These are phyloP conservation scores for Urostyla sp. DNA, from an alignment of 73 alveolate genomes.

Conservation along the genomic window DNA sequence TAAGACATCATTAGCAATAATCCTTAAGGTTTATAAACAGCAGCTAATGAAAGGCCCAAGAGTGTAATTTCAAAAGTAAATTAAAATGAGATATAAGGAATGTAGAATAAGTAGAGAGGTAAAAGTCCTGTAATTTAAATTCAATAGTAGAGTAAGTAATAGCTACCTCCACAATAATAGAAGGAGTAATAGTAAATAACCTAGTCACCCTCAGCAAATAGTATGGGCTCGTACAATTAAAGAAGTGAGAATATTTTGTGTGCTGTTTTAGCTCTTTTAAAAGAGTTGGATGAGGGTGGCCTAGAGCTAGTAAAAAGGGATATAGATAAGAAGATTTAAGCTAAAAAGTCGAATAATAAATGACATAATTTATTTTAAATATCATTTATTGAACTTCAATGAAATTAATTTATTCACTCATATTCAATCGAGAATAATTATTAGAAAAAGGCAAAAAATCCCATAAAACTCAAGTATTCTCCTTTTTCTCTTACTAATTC, in stretches of 20 bases:
- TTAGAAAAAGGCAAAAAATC: conserved; percentile 14
- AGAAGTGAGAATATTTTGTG: conserved; percentile 84
- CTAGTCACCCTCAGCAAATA: too few relatives aligned
- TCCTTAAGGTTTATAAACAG: neutral
- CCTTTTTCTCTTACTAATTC: conserved; percentile 18
- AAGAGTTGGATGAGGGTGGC: conserved; percentile 85
- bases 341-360: too few relatives aligned
- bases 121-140: too few relatives aligned
- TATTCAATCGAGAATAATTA: too few relatives aligned
- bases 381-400: too few relatives aligned
- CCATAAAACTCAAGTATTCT: conserved; percentile 36
- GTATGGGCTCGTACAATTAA: too few relatives aligned
- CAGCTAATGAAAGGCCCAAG: neutral
- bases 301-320: conserved; percentile 86
- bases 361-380: too few relatives aligned
- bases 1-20: conserved; percentile 7
- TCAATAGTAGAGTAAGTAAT: too few relatives aligned
- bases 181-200: too few relatives aligned
- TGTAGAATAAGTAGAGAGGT: neutral
- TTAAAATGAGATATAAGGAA: neutral
- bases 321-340: conserved; percentile 74
- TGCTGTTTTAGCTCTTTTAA: conserved; percentile 86
- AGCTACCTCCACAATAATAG: too few relatives aligned
- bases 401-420: too few relatives aligned
- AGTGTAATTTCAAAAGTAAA: neutral